Base-by-base conservation (phyloP, 2,329 filamentous ascomycete species). In the Calonectria montana region DNA sequence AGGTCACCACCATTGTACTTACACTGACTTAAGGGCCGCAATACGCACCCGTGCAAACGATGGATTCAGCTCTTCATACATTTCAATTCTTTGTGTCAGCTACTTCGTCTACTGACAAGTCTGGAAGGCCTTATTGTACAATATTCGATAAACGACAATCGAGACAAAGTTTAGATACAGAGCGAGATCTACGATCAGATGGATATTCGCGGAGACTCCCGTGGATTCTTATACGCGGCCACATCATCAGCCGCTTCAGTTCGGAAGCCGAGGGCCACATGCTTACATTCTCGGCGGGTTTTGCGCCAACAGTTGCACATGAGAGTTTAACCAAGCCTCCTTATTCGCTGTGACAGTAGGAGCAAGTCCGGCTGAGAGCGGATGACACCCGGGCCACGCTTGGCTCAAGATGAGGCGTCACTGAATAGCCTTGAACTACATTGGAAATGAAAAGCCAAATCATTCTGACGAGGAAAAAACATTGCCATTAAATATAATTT, bases 21-120 rank as follows among this genome's bases (percentile, higher is more conserved):
- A 88, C 87, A 87, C 81, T 53, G 83, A 84, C 78, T 87, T 85
- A 41, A 88, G 79, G 31, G 87, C 82, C 31, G 86, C 86, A 72
- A 89, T 84, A 73, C 87, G 86, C 71, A 88, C 81, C 64, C 86
- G 85, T 68, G 84, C 82, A 41, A 89, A 77, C 43, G 84, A 81
- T 41, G 81, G 77, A 73, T 86, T 84, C 47, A 88, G 79, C 57
- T 87, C 84, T 48, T 85, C 81, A 45, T 83, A 81, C 81, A 83
- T 84, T 55, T 70, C 78, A 75, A 59, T 23, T 27, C 68, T 13
- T 39, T 4, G 25, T 16, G 3, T 21, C 43, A 10, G 21, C 5
- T 5, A 35, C 13, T 25, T 50, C 10, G n/a, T n/a, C 27, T 7
- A 23, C 15, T 27, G n/a, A n/a, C 3, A 12, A 27, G n/a, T 29